Evolutionary conservation across 768 basidiomycete genomes (phyloP).

Genomic region (Psilocybe subaeruginosa): DNA sequence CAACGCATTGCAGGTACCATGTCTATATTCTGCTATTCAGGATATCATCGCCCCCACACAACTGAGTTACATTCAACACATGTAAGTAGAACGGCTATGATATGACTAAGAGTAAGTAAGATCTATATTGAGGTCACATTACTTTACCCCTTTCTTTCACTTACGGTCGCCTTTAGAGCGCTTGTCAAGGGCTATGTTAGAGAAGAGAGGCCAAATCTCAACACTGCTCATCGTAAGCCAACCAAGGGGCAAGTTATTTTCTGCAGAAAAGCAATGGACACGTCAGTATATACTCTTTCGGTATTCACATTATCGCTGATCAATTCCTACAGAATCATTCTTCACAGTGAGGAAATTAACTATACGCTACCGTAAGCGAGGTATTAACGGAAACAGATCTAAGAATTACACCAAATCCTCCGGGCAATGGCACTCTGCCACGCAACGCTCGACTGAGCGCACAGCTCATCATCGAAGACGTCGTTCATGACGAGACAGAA

Average conservation of each 20-base stretch:
- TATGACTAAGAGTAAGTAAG: no score
- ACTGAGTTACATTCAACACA: no score
- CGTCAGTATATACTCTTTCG: not conserved
- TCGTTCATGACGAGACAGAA: conserved; percentile 1
- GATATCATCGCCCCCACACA: no score
- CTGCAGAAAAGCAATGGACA: not conserved
- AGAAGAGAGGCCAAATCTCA: no score
- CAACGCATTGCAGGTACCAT: no score
- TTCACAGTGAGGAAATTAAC: not conserved
- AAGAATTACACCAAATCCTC: not conserved
- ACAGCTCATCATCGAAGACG: not conserved
- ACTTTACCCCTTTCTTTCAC: not conserved
- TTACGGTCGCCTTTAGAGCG: not conserved
- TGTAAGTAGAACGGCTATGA: no score
- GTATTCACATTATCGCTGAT: not conserved
- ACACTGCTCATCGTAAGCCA: no score
- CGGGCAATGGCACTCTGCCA: not conserved
- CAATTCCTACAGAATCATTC: not conserved
- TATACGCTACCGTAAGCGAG: not conserved
- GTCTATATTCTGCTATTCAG: no score
- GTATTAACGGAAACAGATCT: not conserved
- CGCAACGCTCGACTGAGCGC: not conserved
- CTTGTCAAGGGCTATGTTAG: not conserved
- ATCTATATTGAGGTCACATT: no score
- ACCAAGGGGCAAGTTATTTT: not conserved